phyloP scores from a whole-genome alignment of 2,329 filamentous ascomycete species.

The Aspergillus terreus region DNA sequence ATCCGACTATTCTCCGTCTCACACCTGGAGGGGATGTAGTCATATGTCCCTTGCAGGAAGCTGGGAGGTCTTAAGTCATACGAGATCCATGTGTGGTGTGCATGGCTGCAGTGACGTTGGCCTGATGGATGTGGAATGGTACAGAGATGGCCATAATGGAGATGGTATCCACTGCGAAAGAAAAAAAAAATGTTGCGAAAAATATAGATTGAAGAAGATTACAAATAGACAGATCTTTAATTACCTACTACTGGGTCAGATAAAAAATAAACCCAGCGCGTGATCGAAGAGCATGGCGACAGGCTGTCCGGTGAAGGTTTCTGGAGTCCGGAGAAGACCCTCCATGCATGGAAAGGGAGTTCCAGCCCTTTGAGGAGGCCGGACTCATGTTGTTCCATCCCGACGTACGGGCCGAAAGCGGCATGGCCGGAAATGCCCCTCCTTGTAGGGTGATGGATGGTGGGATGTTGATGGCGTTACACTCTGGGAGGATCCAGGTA shows the following conservation, averaged over 20 bases:
- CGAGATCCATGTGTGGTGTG: not conserved
- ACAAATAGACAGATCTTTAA: too few species aligned
- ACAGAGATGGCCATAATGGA: not conserved
- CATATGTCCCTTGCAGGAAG: too few species aligned
- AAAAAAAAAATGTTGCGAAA: too few species aligned
- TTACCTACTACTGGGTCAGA: not conserved
- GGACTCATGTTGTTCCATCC: conserved; percentile 10
- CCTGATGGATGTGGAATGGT: not conserved
- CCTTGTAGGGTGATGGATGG: not conserved
- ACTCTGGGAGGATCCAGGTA: not conserved
- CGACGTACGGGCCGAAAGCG: conserved; percentile 11
- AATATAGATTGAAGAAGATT: too few species aligned
- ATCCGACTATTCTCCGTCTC: too few species aligned
- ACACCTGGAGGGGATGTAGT: too few species aligned
- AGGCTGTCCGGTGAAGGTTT: conserved; percentile 22
- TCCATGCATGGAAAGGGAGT: not conserved
- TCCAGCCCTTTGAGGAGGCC: not conserved
- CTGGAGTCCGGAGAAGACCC: conserved; percentile 13
- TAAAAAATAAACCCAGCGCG: conserved; percentile 14
- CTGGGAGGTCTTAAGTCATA: too few species aligned
- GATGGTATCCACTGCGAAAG: too few species aligned
- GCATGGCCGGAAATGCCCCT: conserved; percentile 16
- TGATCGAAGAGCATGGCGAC: conserved; percentile 7
- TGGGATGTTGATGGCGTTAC: conserved; percentile 7
- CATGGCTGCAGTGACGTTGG: not conserved